Conservation (phyloP, 768 basidiomycete genomes). For the Termitomyces sp. region DNA sequence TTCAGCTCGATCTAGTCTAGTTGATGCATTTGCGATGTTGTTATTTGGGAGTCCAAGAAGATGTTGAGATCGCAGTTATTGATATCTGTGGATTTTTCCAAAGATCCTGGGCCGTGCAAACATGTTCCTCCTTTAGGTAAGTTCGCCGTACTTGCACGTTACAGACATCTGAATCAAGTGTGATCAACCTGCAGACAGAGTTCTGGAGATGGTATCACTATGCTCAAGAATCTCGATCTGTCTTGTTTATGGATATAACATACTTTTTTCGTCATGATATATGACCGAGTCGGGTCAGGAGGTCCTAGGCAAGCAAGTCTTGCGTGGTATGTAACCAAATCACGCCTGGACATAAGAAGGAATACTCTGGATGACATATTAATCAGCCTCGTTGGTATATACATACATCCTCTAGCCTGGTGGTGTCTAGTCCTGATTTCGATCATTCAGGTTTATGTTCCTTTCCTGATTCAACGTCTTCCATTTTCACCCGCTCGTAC, state of each 20-base stretch:
- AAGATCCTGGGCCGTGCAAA: conserved; percentile 26
- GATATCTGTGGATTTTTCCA: too few species aligned
- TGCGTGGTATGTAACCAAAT: conserved; percentile 31
- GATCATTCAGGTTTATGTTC: conserved; percentile 16
- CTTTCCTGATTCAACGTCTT: conserved; percentile 57
- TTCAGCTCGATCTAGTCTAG: too few species aligned
- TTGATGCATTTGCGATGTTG: conserved; percentile 30
- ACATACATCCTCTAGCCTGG: conserved; percentile 1
- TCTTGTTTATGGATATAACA: conserved; percentile 26
- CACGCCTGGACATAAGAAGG: background rate
- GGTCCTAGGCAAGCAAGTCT: conserved; percentile 29
- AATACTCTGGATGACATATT: conserved; percentile 7
- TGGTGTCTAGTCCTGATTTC: background rate
- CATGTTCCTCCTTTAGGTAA: conserved; percentile 47
- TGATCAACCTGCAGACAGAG: too few species aligned
- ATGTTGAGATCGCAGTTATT: conserved; percentile 69
- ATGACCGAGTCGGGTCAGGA: background rate
- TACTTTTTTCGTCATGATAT: conserved; percentile 46
- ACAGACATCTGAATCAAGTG: too few species aligned
- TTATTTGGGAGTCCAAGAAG: conserved; percentile 64
- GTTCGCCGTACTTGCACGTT: conserved; percentile 17
- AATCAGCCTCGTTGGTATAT: conserved; percentile 6
- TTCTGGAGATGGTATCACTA: too few species aligned
- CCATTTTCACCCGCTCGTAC: conserved; percentile 63
- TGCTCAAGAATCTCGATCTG: too few species aligned